Percentiles rank a stretch among this genome's conserved stretches.
Conservation (phyloP, 305 asterid genomes). For the Solanum hybrid region DNA sequence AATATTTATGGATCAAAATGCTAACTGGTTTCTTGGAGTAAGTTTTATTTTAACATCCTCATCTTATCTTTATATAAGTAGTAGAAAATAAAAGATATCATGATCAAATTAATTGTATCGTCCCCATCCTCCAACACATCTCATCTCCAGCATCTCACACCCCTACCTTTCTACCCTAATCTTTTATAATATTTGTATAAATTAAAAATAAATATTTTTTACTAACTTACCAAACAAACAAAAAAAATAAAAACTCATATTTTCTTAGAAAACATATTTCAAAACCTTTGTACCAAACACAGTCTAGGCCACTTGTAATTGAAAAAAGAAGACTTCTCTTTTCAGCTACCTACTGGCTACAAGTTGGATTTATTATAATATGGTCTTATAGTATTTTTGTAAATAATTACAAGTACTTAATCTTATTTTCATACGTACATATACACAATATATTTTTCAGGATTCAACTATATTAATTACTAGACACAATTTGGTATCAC, state of each 20-base stretch:
- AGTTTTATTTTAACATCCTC: conserved; percentile 10
- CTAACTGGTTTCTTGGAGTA: conserved; percentile 66
- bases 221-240: not conserved
- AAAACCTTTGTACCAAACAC: not conserved
- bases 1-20: not conserved
- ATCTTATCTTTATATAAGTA: not conserved
- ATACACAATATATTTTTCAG: not conserved
- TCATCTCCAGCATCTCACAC: not conserved
- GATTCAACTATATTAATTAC: not conserved
- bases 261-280: not conserved
- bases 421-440: not conserved
- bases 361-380: not conserved
- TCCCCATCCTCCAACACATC: not conserved
- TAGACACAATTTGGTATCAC: not conserved
- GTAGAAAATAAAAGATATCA: not conserved
- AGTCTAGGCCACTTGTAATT: not conserved
- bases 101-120: not conserved
- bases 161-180: not conserved
- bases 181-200: not conserved
- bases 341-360: not conserved
- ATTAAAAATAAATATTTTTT: not conserved
- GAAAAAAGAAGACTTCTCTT: not conserved
- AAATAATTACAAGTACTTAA: not conserved
- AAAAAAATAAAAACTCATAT: not conserved
- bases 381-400: not conserved